phyloP scores from a whole-genome alignment of 2,329 filamentous ascomycete genomes.

The Trichoderma oligosporum region DNA sequence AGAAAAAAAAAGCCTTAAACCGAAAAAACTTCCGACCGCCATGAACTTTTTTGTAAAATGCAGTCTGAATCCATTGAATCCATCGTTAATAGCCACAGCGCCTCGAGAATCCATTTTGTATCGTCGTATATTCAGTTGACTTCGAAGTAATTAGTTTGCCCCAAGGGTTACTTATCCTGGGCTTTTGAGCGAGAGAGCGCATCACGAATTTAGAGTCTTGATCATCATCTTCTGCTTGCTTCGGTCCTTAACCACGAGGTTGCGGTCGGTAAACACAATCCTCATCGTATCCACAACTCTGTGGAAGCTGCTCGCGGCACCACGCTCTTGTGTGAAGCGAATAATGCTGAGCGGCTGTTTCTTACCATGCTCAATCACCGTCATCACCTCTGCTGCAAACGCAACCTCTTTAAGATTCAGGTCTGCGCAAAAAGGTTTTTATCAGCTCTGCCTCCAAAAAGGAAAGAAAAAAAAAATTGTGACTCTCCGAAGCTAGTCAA shows the following conservation, averaged over 20 bases:
- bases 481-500: no score
- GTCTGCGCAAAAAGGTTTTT: constrained; percentile 53
- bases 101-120: neutral
- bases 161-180: neutral
- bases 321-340: constrained; percentile 83
- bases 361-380: constrained; percentile 79
- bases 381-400: constrained; percentile 84
- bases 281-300: constrained; percentile 75
- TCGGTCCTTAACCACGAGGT: constrained; percentile 65
- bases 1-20: neutral
- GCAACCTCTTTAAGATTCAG: constrained; percentile 82
- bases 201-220: constrained; percentile 57
- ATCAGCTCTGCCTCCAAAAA: constrained; percentile 25
- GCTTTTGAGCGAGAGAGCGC: neutral
- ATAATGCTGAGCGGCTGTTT: constrained; percentile 73
- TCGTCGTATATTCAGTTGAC: constrained; percentile 13
- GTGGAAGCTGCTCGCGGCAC: constrained; percentile 87
- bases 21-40: no score
- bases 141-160: neutral
- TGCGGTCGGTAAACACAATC: constrained; percentile 60
- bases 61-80: neutral
- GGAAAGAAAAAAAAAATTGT: neutral
- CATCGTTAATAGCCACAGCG: neutral
- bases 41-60: neutral
- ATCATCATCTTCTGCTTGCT: constrained; percentile 69